Percentiles rank a stretch among this genome's conserved stretches.
Evolutionary conservation across 192 early-diverging fungal genomes (phyloP).

Genomic region (Coemansia sp.): DNA sequence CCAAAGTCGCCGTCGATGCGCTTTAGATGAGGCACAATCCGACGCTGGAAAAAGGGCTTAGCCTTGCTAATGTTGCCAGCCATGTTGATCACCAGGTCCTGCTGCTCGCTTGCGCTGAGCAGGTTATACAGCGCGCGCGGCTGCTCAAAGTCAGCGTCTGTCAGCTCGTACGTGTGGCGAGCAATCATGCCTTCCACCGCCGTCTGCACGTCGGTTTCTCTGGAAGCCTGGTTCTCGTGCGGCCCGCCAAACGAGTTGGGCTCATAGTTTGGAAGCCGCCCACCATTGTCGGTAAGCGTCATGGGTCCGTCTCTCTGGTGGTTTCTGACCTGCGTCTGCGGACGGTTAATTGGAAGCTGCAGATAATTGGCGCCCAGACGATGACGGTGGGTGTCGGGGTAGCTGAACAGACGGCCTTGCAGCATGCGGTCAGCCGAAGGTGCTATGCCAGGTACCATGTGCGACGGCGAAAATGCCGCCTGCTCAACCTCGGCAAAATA

Average conservation of each 20-base stretch:
- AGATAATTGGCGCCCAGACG: conserved; percentile 71
- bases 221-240: not conserved
- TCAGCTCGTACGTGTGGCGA: conserved; percentile 42
- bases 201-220: conserved; percentile 1
- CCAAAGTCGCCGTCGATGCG: conserved; percentile 62
- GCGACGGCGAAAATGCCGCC: conserved; percentile 68
- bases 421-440: conserved; percentile 67
- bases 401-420: conserved; percentile 73
- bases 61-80: conserved; percentile 58
- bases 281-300: conserved; percentile 57
- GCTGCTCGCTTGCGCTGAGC: conserved; percentile 30
- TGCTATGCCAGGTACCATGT: conserved; percentile 70
- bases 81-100: conserved; percentile 64
- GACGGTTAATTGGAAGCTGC: conserved; percentile 69
- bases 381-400: conserved; percentile 70
- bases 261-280: conserved; percentile 63
- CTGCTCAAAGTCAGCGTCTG: conserved; percentile 67
- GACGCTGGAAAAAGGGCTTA: conserved; percentile 58
- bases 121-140: conserved; percentile 60
- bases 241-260: conserved; percentile 60
- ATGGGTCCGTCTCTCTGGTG: conserved; percentile 70
- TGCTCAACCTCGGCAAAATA: conserved; percentile 79
- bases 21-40: conserved; percentile 58
- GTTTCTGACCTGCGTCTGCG: conserved; percentile 55
- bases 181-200: not conserved